phyloP scores from a whole-genome alignment of 768 basidiomycete species.

The Collybia sp. region DNA sequence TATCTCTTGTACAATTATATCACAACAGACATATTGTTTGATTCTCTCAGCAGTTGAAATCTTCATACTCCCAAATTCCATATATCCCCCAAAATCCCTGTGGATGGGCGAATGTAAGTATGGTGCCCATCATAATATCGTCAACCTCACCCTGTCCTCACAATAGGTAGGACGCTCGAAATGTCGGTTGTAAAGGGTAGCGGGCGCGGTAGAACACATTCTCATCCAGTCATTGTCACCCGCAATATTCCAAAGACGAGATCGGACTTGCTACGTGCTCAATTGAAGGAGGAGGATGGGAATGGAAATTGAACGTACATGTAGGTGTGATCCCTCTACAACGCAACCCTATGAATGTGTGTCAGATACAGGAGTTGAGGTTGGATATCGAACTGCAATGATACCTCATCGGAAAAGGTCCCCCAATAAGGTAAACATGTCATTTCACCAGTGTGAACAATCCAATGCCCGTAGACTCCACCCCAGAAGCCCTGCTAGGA shows the following conservation, averaged over 20 bases:
- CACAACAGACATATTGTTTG: background rate
- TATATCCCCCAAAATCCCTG: conserved; percentile 27
- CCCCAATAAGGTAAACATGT: conserved; percentile 26
- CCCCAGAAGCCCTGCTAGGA: conserved; percentile 23
- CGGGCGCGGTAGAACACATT: conserved; percentile 25
- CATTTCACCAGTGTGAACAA: conserved; percentile 17
- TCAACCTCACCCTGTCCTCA: conserved; percentile 18
- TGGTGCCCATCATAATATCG: background rate
- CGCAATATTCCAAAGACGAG: conserved; percentile 22
- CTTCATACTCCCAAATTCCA: conserved; percentile 27
- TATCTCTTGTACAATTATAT: no score
- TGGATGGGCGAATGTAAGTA: background rate
- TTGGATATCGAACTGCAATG: background rate
- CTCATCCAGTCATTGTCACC: conserved; percentile 18
- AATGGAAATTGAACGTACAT: conserved; percentile 9
- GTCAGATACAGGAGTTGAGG: background rate
- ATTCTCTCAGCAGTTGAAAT: conserved; percentile 16
- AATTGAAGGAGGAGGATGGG: background rate
- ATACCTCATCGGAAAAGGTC: conserved; percentile 21
- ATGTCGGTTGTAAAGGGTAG: conserved; percentile 14
- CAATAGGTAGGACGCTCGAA: conserved; percentile 21
- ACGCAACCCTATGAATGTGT: conserved; percentile 21
- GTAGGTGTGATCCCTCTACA: conserved; percentile 15
- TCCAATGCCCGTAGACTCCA: conserved; percentile 24
- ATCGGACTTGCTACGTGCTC: conserved; percentile 19